Evolutionary conservation across 192 early-diverging fungal genomes (phyloP).

Genomic region (Podila epicladia): DNA sequence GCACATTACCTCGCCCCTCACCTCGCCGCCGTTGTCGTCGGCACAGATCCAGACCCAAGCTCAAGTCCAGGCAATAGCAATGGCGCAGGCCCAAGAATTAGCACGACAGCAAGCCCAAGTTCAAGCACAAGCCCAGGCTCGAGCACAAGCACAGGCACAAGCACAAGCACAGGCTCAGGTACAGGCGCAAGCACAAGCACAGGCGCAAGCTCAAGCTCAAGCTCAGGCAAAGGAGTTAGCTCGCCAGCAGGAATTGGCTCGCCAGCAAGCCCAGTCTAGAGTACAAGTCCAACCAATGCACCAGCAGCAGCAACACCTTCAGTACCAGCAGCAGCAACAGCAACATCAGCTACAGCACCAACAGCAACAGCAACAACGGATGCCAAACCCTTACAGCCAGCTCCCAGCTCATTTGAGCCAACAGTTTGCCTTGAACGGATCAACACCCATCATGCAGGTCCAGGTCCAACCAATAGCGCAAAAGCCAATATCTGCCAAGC

Average conservation of each 20-base stretch:
- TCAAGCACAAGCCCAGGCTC: conserved; percentile 40
- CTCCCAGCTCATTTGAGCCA: conserved; percentile 42
- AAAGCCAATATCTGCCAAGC: conserved; percentile 8
- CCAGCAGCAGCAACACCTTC: conserved; percentile 26
- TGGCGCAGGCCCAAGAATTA: conserved; percentile 56
- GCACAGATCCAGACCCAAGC: conserved; percentile 49
- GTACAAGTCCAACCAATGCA: conserved; percentile 20
- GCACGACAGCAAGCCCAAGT: conserved; percentile 51
- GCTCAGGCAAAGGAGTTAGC: conserved; percentile 44
- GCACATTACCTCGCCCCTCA: conserved; percentile 39
- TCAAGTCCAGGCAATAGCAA: conserved; percentile 17
- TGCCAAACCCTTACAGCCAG: conserved; percentile 32
- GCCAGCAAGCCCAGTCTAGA: conserved; percentile 12
- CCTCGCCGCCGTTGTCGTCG: conserved; percentile 43
- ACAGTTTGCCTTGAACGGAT: conserved; percentile 37
- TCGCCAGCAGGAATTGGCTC: conserved; percentile 1
- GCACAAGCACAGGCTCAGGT: conserved; percentile 35
- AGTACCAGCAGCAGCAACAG: conserved; percentile 26
- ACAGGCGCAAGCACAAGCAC: conserved; percentile 45
- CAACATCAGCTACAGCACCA: conserved; percentile 5
- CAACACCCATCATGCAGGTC: conserved; percentile 7
- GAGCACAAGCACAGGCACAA: conserved; percentile 38
- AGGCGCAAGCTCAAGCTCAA: conserved; percentile 43
- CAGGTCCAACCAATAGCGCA: background rate
- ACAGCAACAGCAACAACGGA: conserved; percentile 17